Evolutionary conservation across 768 basidiomycete species (phyloP), one percentile per base, ranked within the genome.

Genomic region (Xerocomellus intermedius): DNA sequence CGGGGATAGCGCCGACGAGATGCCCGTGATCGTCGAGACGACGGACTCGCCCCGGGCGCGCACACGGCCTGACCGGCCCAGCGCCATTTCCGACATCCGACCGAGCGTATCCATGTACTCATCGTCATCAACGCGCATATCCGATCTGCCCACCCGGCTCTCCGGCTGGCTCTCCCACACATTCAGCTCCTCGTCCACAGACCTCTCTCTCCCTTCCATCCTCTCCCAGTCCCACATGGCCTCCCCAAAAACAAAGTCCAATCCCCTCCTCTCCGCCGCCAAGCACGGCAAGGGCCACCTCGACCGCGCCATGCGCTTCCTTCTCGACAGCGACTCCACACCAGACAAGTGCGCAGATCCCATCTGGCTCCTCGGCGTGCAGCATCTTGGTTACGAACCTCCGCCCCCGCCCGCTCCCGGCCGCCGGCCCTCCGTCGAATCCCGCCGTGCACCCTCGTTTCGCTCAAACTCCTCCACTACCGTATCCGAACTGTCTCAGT

Each of bases 321-420:
- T 98, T n/a, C 79, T 96, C 57, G 95, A 98, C 73, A 83, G 84
- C 61, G 95, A 98, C 71, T 84, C 93, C 17, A 82, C 80, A 4
- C 91, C 90, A 2, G 94, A 97, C 69, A 86, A 81, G 64, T 94
- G 85, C 50, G 65, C 79, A 0, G 91, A 94, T 19, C 82, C 87
- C 0, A 96, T 98, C 28, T 97, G 94, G 94, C 72, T 97, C 2
- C 77, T 97, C 22, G 95, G 94, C 37, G 85, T 93, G 4, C 79
- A 82, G 58, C 93, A 94, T 56, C 79, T 83, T 4, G 91, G 90
- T 0, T 91, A 85, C 61, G 89, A 88, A 58, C 72, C 75, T 9
- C 70, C 68, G 2, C 69, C 67, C 2, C 59, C 59, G 6, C 21
- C 54, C 30, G 59, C 69, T 0, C 66, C 71, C 42, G 64, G 63